Percentiles rank a stretch among this genome's conserved stretches.
These are phyloP conservation scores for Vitis amurensis DNA, from an alignment of 164 flowering plant species.

Conservation along the genomic window DNA sequence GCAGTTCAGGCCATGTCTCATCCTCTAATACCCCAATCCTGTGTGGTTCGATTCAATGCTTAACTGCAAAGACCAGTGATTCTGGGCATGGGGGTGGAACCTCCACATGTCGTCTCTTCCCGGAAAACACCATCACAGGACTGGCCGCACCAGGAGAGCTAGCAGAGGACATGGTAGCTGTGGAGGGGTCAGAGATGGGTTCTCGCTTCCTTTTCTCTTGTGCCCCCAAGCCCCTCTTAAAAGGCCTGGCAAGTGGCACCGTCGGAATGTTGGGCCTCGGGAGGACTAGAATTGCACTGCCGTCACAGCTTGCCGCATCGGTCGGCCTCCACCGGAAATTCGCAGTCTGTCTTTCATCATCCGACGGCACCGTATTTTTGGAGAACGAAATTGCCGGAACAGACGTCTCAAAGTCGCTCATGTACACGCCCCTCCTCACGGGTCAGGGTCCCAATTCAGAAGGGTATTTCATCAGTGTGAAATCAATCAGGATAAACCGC, in stretches of 20 bases:
- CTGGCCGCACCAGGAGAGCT: slow-evolving; percentile 23
- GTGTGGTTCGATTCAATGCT: slow-evolving; percentile 31
- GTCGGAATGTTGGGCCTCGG: slow-evolving; percentile 51
- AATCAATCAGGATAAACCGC: slow-evolving; percentile 32
- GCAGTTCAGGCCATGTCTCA: slow-evolving; percentile 5
- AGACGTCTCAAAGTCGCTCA: slow-evolving; percentile 22
- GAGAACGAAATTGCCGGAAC: slow-evolving; percentile 16
- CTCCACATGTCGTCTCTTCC: slow-evolving; percentile 16
- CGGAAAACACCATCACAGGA: slow-evolving; percentile 25
- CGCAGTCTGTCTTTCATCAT: slow-evolving; percentile 37
- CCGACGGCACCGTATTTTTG: slow-evolving; percentile 26
- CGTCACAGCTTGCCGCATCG: slow-evolving; percentile 32
- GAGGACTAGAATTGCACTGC: slow-evolving; percentile 24
- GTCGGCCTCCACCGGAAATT: slow-evolving; percentile 32
- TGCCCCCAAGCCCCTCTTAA: slow-evolving; percentile 16
- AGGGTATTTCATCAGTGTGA: slow-evolving; percentile 36
- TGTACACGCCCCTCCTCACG: slow-evolving; percentile 40
- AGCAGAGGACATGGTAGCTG: slow-evolving; percentile 23
- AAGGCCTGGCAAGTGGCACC: slow-evolving; percentile 39
- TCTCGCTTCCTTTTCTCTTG: slow-evolving; percentile 28
- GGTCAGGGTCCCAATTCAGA: neutral
- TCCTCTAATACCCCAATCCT: slow-evolving; percentile 18
- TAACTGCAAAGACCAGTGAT: slow-evolving; percentile 15
- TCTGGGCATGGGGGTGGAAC: neutral
- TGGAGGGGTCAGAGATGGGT: slow-evolving; percentile 7